Conservation (phyloP, 306 rosid species). For the Malus orientalis region DNA sequence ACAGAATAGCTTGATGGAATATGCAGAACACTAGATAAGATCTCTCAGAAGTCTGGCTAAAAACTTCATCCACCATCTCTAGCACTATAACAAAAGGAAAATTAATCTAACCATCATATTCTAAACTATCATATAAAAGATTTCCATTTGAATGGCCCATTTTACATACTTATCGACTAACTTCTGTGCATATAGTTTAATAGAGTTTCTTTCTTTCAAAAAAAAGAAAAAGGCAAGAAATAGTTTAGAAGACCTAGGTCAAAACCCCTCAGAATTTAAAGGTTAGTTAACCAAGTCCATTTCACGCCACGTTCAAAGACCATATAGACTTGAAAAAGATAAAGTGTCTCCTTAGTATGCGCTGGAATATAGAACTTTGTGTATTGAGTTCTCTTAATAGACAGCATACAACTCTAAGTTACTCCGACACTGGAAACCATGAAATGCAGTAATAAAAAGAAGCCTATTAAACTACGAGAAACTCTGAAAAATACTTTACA, state of each 20-base stretch:
- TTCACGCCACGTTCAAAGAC: not conserved
- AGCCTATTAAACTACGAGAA: not conserved
- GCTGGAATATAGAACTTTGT: not conserved
- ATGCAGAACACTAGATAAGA: not conserved
- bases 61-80: not conserved
- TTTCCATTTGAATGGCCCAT: too few relatives aligned
- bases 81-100: too few relatives aligned
- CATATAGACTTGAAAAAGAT: not conserved
- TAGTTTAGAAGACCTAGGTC: not conserved
- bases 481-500: conserved; percentile 37
- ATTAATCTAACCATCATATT: too few relatives aligned
- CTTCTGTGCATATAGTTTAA: not conserved
- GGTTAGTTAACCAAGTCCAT: not conserved
- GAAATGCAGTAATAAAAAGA: not conserved
- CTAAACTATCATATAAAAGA: too few relatives aligned
- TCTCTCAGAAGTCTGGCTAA: not conserved
- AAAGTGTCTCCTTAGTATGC: not conserved
- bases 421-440: not conserved
- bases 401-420: not conserved
- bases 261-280: not conserved
- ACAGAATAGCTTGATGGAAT: not conserved
- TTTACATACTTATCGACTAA: not conserved
- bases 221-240: too few relatives aligned
- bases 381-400: not conserved
- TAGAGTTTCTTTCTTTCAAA: too few relatives aligned